Conservation (phyloP, 2,329 filamentous ascomycete species). For the Cladosporium oxysporum region DNA sequence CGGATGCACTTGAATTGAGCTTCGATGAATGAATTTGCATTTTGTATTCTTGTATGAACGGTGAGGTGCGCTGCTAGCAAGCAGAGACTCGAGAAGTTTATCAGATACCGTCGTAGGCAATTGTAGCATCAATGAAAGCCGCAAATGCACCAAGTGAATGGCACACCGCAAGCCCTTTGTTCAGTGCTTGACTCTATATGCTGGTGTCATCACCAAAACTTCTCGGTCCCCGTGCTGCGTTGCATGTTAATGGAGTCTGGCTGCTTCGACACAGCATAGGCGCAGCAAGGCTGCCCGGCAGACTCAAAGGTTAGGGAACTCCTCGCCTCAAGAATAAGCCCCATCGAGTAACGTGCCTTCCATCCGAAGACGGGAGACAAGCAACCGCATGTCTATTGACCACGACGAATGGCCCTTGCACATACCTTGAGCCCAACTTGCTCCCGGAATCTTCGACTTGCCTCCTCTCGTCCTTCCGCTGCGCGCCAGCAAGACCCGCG, state of each 20-base stretch:
- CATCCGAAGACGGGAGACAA: conserved; percentile 26
- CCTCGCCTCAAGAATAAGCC: conserved; percentile 99
- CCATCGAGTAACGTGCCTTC: conserved; percentile 91
- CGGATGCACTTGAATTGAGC: background rate
- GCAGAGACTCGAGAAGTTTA: conserved; percentile 34
- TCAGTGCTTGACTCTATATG: conserved; percentile 99
- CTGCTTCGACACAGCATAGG: conserved; percentile 68
- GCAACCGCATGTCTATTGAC: conserved; percentile 99
- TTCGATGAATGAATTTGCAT: conserved; percentile 2
- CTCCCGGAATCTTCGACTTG: conserved; percentile 38
- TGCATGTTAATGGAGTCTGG: conserved; percentile 53
- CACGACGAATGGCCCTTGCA: conserved; percentile 79
- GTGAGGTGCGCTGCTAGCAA: conserved; percentile 13
- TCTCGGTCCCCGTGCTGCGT: conserved; percentile 27
- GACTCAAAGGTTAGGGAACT: conserved; percentile 57
- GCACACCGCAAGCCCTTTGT: conserved; percentile 45
- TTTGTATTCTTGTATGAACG: conserved; percentile 6
- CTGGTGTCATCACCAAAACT: conserved; percentile 81
- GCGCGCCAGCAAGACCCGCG: conserved; percentile 38
- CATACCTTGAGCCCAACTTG: conserved; percentile 48
- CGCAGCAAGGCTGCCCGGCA: conserved; percentile 38
- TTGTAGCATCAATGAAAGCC: conserved; percentile 37
- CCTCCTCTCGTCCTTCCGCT: conserved; percentile 38
- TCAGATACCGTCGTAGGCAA: conserved; percentile 53
- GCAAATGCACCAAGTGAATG: conserved; percentile 47